Evolutionary conservation across 805 yeast genomes (phyloP).

Genomic region (Metschnikowia kunwiensis): DNA sequence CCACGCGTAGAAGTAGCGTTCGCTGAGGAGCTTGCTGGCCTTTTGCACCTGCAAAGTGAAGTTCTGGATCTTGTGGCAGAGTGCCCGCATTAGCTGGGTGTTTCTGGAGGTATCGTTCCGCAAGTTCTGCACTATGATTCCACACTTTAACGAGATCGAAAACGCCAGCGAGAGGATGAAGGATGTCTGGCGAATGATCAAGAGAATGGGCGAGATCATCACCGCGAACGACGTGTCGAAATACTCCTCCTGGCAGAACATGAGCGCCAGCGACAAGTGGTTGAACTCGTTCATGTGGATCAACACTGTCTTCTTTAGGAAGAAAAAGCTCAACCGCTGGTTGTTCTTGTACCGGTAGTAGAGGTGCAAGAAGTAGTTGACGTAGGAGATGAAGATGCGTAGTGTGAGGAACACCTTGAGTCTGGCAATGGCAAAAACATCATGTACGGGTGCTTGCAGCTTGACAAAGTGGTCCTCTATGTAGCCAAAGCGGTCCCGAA

Average conservation of each 20-base stretch:
- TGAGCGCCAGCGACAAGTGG: conserved; percentile 13
- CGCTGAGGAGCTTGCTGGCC: conserved; percentile 14
- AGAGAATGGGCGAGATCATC: conserved; percentile 13
- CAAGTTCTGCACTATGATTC: conserved; percentile 3
- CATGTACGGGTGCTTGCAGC: background rate
- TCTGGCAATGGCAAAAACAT: background rate
- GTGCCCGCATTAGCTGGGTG: conserved; percentile 2
- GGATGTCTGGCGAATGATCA: conserved; percentile 9
- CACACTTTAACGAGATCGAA: conserved; percentile 12
- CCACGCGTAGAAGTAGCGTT: conserved; percentile 19
- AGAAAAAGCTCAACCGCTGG: conserved; percentile 16
- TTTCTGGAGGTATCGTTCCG: conserved; percentile 1
- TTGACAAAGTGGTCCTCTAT: conserved; percentile 9
- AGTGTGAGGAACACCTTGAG: conserved; percentile 3
- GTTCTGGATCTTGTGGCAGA: background rate
- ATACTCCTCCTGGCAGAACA: conserved; percentile 8
- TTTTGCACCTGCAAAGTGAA: conserved; percentile 1
- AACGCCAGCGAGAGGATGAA: conserved; percentile 15
- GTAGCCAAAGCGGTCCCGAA: conserved; percentile 12
- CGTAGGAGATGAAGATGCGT: conserved; percentile 16
- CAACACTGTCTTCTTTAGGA: conserved; percentile 17
- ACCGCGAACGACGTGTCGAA: conserved; percentile 13
- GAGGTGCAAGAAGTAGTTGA: conserved; percentile 20
- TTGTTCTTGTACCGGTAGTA: conserved; percentile 19
- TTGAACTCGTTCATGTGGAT: conserved; percentile 17